Evolutionary conservation across 805 yeast species (phyloP).

Genomic region (Torulaspora franciscae): DNA sequence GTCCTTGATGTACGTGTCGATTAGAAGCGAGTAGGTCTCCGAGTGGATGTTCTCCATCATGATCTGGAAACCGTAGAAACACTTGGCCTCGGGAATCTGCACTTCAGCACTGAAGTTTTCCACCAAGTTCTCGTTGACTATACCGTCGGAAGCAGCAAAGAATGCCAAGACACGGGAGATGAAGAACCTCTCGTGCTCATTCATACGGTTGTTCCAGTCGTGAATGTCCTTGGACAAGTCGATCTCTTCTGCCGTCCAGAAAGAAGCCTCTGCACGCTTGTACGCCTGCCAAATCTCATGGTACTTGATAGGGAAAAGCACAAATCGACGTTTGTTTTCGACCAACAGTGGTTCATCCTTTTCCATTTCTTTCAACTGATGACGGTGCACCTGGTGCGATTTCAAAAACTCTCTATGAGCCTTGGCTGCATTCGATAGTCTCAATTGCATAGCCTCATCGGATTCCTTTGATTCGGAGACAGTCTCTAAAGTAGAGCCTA

Average conservation of each 20-base stretch:
- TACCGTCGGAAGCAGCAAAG: constrained; percentile 98
- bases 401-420: constrained; percentile 53
- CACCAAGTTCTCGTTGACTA: constrained; percentile 94
- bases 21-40: constrained; percentile 91
- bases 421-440: constrained; percentile 34
- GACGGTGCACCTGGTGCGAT: constrained; percentile 67
- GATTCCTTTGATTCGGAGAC: constrained; percentile 33
- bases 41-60: constrained; percentile 99
- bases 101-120: constrained; percentile 98
- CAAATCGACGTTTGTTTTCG: constrained; percentile 86
- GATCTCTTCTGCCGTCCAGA: constrained; percentile 99
- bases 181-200: constrained; percentile 87
- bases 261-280: constrained; percentile 98
- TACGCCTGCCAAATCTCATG: constrained; percentile 99
- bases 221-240: constrained; percentile 85
- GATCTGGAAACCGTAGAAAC: constrained; percentile 98
- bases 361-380: constrained; percentile 66
- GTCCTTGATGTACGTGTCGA: constrained; percentile 94
- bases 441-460: constrained; percentile 23
- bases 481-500: constrained; percentile 42
- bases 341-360: constrained; percentile 81
- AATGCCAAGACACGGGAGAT: constrained; percentile 91
- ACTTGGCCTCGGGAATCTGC: constrained; percentile 95
- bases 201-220: constrained; percentile 90
- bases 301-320: constrained; percentile 91